These are phyloP conservation scores for Ogataea nitratoaversa DNA, from an alignment of 805 yeast genomes.

Conservation along the genomic window DNA sequence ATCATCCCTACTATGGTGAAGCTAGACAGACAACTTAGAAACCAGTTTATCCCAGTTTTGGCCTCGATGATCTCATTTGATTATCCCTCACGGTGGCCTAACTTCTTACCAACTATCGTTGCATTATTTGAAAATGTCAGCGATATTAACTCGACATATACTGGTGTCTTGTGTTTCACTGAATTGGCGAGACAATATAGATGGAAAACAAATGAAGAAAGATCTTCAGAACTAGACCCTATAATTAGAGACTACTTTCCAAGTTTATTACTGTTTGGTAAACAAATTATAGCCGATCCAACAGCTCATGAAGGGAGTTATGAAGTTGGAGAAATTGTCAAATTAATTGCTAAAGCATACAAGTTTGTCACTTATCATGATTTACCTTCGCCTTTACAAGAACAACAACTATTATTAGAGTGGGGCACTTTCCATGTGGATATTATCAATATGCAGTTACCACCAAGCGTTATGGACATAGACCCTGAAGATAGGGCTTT, in stretches of 20 bases:
- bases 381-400: conserved; percentile 65
- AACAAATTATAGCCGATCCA: conserved; percentile 40
- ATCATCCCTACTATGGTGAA: conserved; percentile 58
- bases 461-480: conserved; percentile 45
- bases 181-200: conserved; percentile 74
- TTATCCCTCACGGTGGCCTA: conserved; percentile 48
- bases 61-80: conserved; percentile 44
- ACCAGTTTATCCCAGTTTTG: conserved; percentile 50
- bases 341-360: conserved; percentile 69
- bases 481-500: conserved; percentile 48
- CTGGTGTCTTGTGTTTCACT: conserved; percentile 72
- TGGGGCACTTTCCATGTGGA: conserved; percentile 80
- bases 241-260: conserved; percentile 66
- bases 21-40: conserved; percentile 39
- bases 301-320: conserved; percentile 19
- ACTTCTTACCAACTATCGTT: conserved; percentile 45
- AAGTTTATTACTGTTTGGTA: conserved; percentile 60
- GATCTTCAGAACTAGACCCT: conserved; percentile 49
- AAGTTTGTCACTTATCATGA: conserved; percentile 81
- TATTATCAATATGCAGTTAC: conserved; percentile 57
- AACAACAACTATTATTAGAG: conserved; percentile 42
- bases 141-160: conserved; percentile 41
- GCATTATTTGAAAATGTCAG: conserved; percentile 40
- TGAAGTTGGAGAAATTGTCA: conserved; percentile 65
- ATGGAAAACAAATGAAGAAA: conserved; percentile 63